phyloP scores from a whole-genome alignment of 106 monocot genomes.

The Phalaenopsis aphrodite region DNA sequence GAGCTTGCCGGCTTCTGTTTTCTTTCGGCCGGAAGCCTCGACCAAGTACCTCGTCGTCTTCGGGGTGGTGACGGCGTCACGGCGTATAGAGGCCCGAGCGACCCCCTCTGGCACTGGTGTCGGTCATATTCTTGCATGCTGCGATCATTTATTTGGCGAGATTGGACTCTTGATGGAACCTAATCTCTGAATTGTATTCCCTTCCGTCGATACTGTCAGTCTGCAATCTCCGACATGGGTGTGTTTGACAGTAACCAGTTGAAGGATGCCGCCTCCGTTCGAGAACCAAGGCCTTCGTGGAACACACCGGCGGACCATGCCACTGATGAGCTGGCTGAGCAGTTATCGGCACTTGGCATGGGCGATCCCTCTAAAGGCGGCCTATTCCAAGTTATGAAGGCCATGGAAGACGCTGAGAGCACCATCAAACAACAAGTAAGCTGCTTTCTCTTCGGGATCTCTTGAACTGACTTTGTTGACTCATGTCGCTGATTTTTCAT shows the following conservation, averaged over 20 bases:
- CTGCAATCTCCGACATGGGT: conserved; percentile 13
- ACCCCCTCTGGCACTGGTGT: too few species aligned
- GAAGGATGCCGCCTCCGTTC: conserved; percentile 14
- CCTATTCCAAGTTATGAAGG: conserved; percentile 57
- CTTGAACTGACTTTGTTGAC: not conserved
- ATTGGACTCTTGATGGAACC: not conserved
- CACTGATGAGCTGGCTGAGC: conserved; percentile 16
- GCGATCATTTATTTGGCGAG: too few species aligned
- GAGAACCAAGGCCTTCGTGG: conserved; percentile 6
- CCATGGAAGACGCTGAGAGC: conserved; percentile 73
- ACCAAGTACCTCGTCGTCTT: too few species aligned
- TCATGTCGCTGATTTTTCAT: not conserved
- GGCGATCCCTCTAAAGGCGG: conserved; percentile 27
- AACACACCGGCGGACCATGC: not conserved
- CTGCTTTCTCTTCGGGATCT: not conserved
- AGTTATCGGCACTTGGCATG: conserved; percentile 26
- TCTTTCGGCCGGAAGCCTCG: too few species aligned
- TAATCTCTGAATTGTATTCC: not conserved
- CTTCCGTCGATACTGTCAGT: not conserved
- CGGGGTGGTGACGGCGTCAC: too few species aligned
- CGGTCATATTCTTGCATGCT: too few species aligned
- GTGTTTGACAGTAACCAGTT: conserved; percentile 23
- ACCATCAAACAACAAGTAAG: conserved; percentile 71
- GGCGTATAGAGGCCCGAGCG: too few species aligned
- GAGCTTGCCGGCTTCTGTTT: too few species aligned